Evolutionary conservation across 768 basidiomycete genomes (phyloP).

Genomic region (Mycena alexandri): DNA sequence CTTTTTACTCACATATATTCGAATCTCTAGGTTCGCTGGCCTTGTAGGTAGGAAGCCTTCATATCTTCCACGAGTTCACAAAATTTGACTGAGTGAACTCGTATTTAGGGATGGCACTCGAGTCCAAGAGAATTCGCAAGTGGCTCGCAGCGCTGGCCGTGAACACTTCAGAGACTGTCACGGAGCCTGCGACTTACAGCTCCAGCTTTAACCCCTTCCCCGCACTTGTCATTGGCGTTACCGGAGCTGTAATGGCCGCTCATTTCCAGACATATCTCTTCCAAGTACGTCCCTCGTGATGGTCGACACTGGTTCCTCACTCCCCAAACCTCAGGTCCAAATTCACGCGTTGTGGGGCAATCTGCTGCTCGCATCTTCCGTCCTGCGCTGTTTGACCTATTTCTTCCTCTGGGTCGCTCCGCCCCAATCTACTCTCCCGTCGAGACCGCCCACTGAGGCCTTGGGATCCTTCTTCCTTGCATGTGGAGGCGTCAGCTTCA

Average conservation of each 20-base stretch:
- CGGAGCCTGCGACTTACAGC: slow-evolving; percentile 79
- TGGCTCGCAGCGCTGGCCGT: slow-evolving; percentile 78
- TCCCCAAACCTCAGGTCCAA: slow-evolving; percentile 67
- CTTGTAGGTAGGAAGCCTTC: slow-evolving; percentile 64
- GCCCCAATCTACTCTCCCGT: slow-evolving; percentile 86
- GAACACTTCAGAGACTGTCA: slow-evolving; percentile 56
- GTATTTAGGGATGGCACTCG: slow-evolving; percentile 76
- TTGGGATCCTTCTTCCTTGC: slow-evolving; percentile 89
- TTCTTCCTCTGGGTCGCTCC: slow-evolving; percentile 94
- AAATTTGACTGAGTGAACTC: background rate
- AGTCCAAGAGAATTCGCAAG: slow-evolving; percentile 77
- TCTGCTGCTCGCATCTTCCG: slow-evolving; percentile 81
- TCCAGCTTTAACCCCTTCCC: slow-evolving; percentile 93
- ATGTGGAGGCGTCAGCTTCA: slow-evolving; percentile 90
- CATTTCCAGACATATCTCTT: slow-evolving; percentile 94
- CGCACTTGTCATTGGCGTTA: slow-evolving; percentile 93
- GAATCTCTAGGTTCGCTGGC: slow-evolving; percentile 78
- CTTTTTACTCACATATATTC: slow-evolving; percentile 1
- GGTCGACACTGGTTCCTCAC: background rate
- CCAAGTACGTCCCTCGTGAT: slow-evolving; percentile 61
- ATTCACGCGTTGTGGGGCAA: slow-evolving; percentile 94
- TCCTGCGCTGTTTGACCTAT: slow-evolving; percentile 90
- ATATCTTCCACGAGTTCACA: background rate
- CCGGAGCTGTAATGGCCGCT: slow-evolving; percentile 93
- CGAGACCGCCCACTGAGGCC: slow-evolving; percentile 93